A percentile compares a stretch with the other conserved stretches of the same genome.
Evolutionary conservation across 768 basidiomycete species (phyloP).

Genomic region (Podaxis sp.): DNA sequence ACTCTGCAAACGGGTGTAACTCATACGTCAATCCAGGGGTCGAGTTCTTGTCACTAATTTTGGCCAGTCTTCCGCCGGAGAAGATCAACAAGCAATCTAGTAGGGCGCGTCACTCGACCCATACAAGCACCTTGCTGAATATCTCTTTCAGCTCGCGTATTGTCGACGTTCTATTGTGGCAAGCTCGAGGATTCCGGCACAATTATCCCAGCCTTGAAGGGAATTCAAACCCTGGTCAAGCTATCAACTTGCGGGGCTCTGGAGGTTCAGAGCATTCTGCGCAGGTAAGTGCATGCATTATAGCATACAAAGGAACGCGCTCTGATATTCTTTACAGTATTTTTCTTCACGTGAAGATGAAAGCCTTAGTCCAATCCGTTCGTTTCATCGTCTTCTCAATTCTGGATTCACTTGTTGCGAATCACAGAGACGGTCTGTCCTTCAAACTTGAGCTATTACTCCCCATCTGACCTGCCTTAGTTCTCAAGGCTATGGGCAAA

Average conservation of each 20-base stretch:
- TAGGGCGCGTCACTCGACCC: conserved; percentile 32
- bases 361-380: conserved; percentile 75
- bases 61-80: conserved; percentile 57
- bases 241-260: conserved; percentile 56
- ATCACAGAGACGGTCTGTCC: conserved; percentile 61
- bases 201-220: conserved; percentile 78
- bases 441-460: neutral
- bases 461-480: conserved; percentile 33
- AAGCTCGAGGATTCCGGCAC: conserved; percentile 88
- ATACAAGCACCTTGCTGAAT: neutral
- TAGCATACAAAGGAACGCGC: neutral
- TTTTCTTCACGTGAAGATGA: conserved; percentile 79
- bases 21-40: conserved; percentile 58
- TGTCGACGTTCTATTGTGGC: conserved; percentile 79
- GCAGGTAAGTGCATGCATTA: neutral
- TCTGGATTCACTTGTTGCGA: conserved; percentile 74
- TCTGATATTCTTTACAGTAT: conserved; percentile 45
- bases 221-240: conserved; percentile 64
- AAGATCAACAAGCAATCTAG: conserved; percentile 81
- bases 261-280: conserved; percentile 12
- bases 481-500: conserved; percentile 68
- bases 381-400: conserved; percentile 81
- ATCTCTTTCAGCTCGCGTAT: conserved; percentile 63
- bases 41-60: conserved; percentile 73
- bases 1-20: neutral